Evolutionary conservation across 805 yeast species (phyloP), one percentile per base, ranked within the genome.

Genomic region (Candida corydali): DNA sequence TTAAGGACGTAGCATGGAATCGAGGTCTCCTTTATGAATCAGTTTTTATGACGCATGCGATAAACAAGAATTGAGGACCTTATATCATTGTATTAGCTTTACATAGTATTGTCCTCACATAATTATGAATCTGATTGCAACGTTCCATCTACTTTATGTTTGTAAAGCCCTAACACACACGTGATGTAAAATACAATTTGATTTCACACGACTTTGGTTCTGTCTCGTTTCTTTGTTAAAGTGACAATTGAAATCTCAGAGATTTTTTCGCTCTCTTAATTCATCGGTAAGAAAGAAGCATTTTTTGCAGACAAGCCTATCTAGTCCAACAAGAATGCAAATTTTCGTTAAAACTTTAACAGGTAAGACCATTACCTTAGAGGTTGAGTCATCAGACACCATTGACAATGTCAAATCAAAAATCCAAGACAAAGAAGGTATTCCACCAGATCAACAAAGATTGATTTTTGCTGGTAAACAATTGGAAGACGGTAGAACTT

Each of bases 391-490:
- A 59, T 86, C 95, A 62, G 97, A 88, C 83, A 87, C 96, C 67
- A 88, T 88, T 74, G 96, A 89, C 85, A 88, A 88, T 66, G 96
- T 88, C 81, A 88, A 89, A 80, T 80, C 96, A 69, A 89, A 89
- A 83, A 89, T 88, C 73, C 96, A 87, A 76, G 95, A 91, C 82
- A 89, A 89, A 82, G 98, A 91, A 74, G 97, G 97, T 69, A 91
- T 91, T 57, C 98, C 98, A 71, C 97, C 98, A 63, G 97, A 91
- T 75, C 98, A 91, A 74, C 98, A 91, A 78, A 87, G 98, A 79
- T 84, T 93, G 65, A 91, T 91, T 81, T 91, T 93, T 67, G 98
- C 98, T 66, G 98, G 98, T 79, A 91, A 91, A 82, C 98, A 91
- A 78, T 86, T 91, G 65, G 97, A 91, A 78, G 97, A 91, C 63